phyloP scores from a whole-genome alignment of 345 rosid species.

The Camelina laxa region DNA sequence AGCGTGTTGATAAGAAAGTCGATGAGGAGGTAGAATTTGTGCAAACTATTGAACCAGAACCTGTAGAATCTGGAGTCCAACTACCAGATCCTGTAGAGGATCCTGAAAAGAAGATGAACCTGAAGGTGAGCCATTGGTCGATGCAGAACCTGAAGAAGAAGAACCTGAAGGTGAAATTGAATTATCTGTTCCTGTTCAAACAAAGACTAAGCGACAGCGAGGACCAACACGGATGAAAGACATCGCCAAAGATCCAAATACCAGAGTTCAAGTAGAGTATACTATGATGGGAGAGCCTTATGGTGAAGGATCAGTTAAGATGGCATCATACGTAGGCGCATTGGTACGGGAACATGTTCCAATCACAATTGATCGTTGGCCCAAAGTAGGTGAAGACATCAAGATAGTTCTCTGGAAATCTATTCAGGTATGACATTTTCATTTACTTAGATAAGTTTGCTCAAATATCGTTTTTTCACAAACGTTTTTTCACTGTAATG shows the following conservation, averaged over 20 bases:
- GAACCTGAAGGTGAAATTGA: no score
- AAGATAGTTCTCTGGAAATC: neutral
- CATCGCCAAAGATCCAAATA: neutral
- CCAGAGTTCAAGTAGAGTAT: neutral
- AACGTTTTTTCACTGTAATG: neutral
- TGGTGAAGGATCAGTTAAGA: neutral
- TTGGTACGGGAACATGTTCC: neutral
- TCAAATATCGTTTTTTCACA: no score
- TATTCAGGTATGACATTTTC: neutral
- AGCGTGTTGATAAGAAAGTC: no score
- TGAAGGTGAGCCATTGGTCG: no score
- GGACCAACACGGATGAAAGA: neutral
- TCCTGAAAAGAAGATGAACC: no score
- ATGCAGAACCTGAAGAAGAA: no score
- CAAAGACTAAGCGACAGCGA: neutral
- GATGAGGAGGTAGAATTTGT: no score
- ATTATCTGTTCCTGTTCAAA: no score
- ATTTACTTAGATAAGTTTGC: no score
- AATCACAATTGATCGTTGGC: neutral
- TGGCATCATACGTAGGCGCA: neutral
- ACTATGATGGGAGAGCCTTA: neutral
- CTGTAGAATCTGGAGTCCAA: no score
- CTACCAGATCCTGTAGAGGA: no score
- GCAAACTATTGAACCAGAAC: no score
- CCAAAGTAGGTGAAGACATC: neutral